Evolutionary conservation across 2,329 filamentous ascomycete genomes (phyloP).

Genomic region (Paecilomyces sp.): DNA sequence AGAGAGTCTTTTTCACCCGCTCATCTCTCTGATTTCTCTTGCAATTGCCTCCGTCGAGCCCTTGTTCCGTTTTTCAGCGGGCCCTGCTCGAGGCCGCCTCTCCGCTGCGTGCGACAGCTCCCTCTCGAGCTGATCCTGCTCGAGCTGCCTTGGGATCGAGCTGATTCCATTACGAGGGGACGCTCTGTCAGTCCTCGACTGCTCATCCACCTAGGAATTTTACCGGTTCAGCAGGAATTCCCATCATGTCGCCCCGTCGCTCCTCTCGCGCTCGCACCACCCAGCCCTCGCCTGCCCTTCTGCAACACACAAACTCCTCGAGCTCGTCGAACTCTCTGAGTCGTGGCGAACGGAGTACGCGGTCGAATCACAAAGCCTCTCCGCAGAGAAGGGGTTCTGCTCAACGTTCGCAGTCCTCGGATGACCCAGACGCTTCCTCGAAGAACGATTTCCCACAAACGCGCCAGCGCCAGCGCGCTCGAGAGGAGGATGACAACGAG

Average conservation of each 20-base stretch:
- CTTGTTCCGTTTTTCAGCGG: conserved; percentile 7
- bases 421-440: conserved; percentile 45
- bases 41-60: conserved; percentile 10
- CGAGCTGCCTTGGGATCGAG: conserved; percentile 1
- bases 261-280: conserved; percentile 82
- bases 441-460: conserved; percentile 61
- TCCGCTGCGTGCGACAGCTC: conserved; percentile 17
- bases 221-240: conserved; percentile 2
- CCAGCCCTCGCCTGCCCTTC: conserved; percentile 60
- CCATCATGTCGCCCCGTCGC: conserved; percentile 65
- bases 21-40: conserved; percentile 12
- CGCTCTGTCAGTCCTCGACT: neutral
- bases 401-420: conserved; percentile 43
- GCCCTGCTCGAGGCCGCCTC: conserved; percentile 13
- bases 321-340: conserved; percentile 65
- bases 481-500: conserved; percentile 58
- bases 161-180: conserved; percentile 8
- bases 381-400: conserved; percentile 71
- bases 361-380: conserved; percentile 63
- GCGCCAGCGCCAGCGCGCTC: conserved; percentile 70
- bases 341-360: conserved; percentile 66
- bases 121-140: conserved; percentile 12
- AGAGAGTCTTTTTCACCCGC: conserved; percentile 17
- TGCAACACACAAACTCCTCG: conserved; percentile 70
- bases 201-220: neutral